Evolutionary conservation across 2,329 filamentous ascomycete species (phyloP).

Genomic region (Aspergillus sp.): DNA sequence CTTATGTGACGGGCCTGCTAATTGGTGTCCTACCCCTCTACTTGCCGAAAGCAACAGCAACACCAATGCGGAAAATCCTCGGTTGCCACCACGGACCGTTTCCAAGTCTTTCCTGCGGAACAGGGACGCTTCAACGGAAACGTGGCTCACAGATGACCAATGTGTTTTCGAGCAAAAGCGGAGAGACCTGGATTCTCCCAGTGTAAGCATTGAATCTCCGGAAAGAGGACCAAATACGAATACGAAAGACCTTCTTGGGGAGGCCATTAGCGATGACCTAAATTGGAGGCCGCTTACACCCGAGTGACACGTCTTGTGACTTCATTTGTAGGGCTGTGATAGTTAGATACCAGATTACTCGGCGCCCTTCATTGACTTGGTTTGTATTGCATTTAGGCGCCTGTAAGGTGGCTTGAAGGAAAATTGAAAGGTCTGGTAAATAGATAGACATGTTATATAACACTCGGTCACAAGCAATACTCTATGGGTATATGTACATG

Average conservation of each 20-base stretch:
- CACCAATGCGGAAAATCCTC: constrained; percentile 20
- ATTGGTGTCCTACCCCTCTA: constrained; percentile 65
- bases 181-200: neutral
- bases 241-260: constrained; percentile 27
- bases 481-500: constrained; percentile 25
- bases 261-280: constrained; percentile 23
- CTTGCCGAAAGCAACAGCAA: neutral
- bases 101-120: neutral
- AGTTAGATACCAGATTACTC: neutral
- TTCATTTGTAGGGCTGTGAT: neutral
- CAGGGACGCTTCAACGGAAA: neutral
- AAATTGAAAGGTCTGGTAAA: neutral
- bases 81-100: constrained; percentile 25
- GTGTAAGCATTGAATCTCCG: neutral
- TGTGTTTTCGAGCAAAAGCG: neutral
- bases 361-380: neutral
- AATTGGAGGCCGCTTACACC: constrained; percentile 37
- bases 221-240: neutral
- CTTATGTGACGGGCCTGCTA: constrained; percentile 68
- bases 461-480: neutral
- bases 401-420: neutral
- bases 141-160: neutral
- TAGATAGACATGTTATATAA: neutral
- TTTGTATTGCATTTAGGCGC: too few relatives aligned
- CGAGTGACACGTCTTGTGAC: constrained; percentile 10